Percentiles rank a stretch among this genome's conserved stretches.
phyloP scores from a whole-genome alignment of 192 early-diverging fungal genomes.

The Dispira parvispora region DNA sequence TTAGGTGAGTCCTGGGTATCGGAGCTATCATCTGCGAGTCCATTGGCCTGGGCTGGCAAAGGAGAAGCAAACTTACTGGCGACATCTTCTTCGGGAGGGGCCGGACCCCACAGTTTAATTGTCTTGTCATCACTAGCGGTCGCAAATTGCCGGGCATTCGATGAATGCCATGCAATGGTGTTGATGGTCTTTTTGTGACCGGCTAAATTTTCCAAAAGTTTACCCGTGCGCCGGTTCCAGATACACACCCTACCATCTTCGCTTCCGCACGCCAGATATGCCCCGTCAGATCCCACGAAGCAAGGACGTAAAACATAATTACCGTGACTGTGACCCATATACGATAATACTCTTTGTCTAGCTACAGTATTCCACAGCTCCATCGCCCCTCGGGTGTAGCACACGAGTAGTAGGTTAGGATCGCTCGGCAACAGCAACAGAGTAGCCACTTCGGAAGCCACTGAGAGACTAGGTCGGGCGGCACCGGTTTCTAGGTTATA shows the following conservation, averaged over 20 bases:
- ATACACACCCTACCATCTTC: not conserved
- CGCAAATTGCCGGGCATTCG: not conserved
- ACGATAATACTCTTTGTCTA: not conserved
- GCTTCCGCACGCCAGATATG: not conserved
- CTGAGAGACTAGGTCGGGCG: not conserved
- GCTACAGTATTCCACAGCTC: not conserved
- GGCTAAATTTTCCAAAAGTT: not conserved
- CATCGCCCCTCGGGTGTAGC: not conserved
- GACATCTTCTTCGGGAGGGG: not conserved
- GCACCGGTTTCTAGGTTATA: constrained; percentile 22
- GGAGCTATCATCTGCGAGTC: not conserved
- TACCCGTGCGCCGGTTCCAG: constrained; percentile 5
- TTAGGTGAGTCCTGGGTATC: not conserved
- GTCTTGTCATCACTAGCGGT: constrained; percentile 10
- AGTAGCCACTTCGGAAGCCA: not conserved
- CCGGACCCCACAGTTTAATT: not conserved
- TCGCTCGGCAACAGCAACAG: not conserved
- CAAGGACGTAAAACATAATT: not conserved
- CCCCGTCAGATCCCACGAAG: not conserved
- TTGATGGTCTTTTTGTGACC: not conserved
- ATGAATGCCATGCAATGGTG: not conserved
- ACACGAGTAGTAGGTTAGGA: not conserved
- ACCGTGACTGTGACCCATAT: not conserved
- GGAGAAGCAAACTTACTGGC: not conserved
- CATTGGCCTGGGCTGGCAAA: not conserved